Base-by-base conservation (phyloP, 1,284 basidiomycete genomes). In the Microbotryomycetes sp. region DNA sequence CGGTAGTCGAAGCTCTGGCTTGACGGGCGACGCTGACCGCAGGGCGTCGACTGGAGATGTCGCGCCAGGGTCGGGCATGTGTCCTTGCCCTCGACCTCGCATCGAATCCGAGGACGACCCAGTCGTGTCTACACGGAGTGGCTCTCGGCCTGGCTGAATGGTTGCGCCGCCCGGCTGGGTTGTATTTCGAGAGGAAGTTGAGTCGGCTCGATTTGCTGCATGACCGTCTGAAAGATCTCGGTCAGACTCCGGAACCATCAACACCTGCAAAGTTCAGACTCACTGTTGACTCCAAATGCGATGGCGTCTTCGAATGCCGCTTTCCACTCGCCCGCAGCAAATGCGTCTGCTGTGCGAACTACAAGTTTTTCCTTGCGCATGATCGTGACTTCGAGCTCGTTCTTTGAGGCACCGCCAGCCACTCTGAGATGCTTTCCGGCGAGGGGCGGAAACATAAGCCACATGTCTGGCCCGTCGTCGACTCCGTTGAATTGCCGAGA, bases 371-470 rank as follows among this genome's bases (percentile, higher is more conserved):
- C 96, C 77, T 93, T 96, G 67, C 85, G 81, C 85, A 98, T 86
- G 64, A 98, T 85, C 30, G 83, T 82, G 21, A 98, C 80, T 52
- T 88, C 83, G 46, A 97, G 71, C 7, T 82, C 81, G 66, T 85
- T 85, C 49, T 83, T 88, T 89, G 70, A 13, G 29, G 57, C 41
- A 9, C 70, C 68, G 7, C 72, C 57, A 21, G 69, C 65, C 2
- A 65, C 70, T 6, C 62, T 52, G 57, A 97, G 79, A 72, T 97
- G 91, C 75, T 97, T 97, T 4, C 92, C 93, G 7, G 96, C 88
- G 54, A 99, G 78, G 3, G 96, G 96, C 23, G 96, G 96, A 78
- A 96, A 99, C 66, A 88, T 83, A 55, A 99, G 78, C 85, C 87
- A 91, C 85, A 96, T 89, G 73, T 97, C 91, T 6, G 85, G 81